A percentile compares a stretch with the other conserved stretches of the same genome.
Evolutionary conservation across 495 filamentous ascomycete species (phyloP).

Genomic region (Lophiotrema nucula): DNA sequence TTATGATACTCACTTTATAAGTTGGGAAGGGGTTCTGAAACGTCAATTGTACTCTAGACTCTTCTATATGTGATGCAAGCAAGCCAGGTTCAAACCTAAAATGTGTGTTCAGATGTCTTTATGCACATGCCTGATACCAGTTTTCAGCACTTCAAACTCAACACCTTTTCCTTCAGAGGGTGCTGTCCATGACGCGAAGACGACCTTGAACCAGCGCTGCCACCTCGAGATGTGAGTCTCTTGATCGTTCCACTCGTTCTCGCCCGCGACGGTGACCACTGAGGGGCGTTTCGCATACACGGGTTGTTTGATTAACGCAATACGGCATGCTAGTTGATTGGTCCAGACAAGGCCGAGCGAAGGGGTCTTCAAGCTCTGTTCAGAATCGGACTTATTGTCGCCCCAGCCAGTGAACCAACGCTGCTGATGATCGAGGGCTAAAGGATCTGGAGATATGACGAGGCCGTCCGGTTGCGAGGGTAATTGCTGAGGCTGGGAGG

Average conservation of each 20-base stretch:
- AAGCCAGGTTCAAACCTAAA: too few relatives aligned
- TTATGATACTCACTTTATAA: too few relatives aligned
- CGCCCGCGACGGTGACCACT: constrained; percentile 31
- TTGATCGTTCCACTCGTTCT: constrained; percentile 36
- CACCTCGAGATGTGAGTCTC: constrained; percentile 44
- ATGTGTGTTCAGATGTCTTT: neutral
- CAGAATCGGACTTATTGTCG: constrained; percentile 47
- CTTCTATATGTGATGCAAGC: too few relatives aligned
- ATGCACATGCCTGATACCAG: constrained; percentile 23
- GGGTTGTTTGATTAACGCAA: constrained; percentile 65
- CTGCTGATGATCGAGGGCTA: constrained; percentile 84
- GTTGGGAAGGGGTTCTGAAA: too few relatives aligned
- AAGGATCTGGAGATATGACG: constrained; percentile 48
- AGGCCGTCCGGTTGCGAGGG: constrained; percentile 33
- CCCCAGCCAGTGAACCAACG: constrained; percentile 96
- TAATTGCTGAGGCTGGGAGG: constrained; percentile 7
- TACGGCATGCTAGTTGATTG: constrained; percentile 76
- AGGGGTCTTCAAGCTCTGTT: constrained; percentile 68
- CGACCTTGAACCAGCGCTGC: constrained; percentile 72
- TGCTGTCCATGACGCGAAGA: constrained; percentile 68
- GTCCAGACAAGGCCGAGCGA: constrained; percentile 86
- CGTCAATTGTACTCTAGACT: too few relatives aligned
- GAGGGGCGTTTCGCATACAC: constrained; percentile 24
- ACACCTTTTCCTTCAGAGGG: constrained; percentile 30
- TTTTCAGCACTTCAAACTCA: constrained; percentile 29